Conservation (phyloP, 2,329 filamentous ascomycete genomes). For the Colletotrichum brevisporum region DNA sequence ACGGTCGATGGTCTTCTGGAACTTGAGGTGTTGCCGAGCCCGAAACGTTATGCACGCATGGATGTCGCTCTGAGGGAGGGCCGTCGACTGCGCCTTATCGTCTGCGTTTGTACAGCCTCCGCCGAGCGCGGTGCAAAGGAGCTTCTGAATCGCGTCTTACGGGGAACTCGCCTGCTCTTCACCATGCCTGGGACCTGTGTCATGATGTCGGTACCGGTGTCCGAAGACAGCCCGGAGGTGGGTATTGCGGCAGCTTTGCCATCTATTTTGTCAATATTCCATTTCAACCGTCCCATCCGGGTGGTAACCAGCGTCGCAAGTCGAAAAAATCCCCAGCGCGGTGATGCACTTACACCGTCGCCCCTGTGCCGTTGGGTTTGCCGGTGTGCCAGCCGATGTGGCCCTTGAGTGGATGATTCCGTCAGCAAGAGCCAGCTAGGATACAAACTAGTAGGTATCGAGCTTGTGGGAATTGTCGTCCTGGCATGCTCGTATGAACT, state of each 20-base stretch:
- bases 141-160: constrained; percentile 12
- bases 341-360: constrained; percentile 12
- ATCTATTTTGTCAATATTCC: constrained; percentile 7
- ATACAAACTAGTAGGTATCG: not conserved
- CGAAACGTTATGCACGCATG: constrained; percentile 9
- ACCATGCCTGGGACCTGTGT: constrained; percentile 9
- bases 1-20: constrained; percentile 13
- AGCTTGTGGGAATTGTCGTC: not conserved
- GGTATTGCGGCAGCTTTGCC: constrained; percentile 4
- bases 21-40: constrained; percentile 1
- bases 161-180: constrained; percentile 7
- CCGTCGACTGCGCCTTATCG: not conserved
- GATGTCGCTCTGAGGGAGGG: not conserved
- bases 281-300: constrained; percentile 1
- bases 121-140: too few relatives aligned
- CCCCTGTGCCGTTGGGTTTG: constrained; percentile 10
- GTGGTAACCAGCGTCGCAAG: not conserved
- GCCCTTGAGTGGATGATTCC: not conserved
- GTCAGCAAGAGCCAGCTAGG: not conserved
- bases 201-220: constrained; percentile 25
- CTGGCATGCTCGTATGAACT: constrained; percentile 16
- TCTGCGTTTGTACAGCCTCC: not conserved
- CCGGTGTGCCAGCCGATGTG: not conserved
- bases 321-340: not conserved
- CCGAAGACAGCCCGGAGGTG: not conserved